Percentiles rank a stretch among this genome's conserved stretches.
Evolutionary conservation across 1,284 basidiomycete genomes (phyloP).

Genomic region (Acaromyces ingoldii): DNA sequence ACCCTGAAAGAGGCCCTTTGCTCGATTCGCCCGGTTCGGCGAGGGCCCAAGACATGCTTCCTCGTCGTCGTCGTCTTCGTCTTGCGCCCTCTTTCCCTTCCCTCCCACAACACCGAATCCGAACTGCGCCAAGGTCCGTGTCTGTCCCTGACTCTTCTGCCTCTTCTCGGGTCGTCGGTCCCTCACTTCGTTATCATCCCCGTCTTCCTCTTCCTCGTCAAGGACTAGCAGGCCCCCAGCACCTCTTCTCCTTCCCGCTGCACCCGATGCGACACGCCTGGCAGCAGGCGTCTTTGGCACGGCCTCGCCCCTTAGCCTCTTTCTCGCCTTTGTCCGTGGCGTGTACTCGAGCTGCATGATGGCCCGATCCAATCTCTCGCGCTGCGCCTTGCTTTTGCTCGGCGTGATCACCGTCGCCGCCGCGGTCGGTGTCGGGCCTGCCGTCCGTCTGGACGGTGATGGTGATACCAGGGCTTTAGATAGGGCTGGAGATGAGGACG

Average conservation of each 20-base stretch:
- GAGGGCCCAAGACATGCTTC: neutral
- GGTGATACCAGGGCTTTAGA: too few species aligned
- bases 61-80: slow-evolving; percentile 3
- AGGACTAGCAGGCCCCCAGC: neutral
- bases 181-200: neutral
- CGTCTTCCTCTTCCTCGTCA: neutral
- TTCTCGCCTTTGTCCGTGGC: slow-evolving; percentile 38
- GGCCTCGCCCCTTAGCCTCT: slow-evolving; percentile 39
- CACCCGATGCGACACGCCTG: neutral
- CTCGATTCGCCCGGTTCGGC: neutral
- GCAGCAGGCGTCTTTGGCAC: slow-evolving; percentile 9
- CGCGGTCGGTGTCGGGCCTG: too few species aligned
- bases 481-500: too few species aligned
- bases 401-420: neutral
- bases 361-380: neutral
- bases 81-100: too few species aligned
- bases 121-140: too few species aligned
- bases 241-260: neutral
- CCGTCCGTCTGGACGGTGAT: too few species aligned
- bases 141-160: too few species aligned
- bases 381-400: neutral
- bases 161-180: too few species aligned
- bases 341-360: slow-evolving; percentile 20
- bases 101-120: too few species aligned
- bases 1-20: too few species aligned